Conservation (phyloP, 257 asterid species). For the Ballota nigra region DNA sequence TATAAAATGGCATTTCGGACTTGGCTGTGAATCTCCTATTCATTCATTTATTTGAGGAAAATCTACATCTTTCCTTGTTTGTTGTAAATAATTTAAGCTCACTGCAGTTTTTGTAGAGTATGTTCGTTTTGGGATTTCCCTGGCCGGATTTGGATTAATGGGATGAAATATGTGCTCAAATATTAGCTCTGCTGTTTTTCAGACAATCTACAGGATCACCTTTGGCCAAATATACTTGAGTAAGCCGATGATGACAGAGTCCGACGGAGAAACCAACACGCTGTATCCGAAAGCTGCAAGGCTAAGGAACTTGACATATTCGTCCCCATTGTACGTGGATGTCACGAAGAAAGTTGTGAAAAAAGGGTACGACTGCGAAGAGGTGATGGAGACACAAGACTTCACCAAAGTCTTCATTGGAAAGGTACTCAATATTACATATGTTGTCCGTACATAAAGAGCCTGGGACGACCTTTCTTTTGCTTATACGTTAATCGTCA, state of each 20-base stretch:
- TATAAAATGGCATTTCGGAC: too few relatives aligned
- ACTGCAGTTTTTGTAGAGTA: too few relatives aligned
- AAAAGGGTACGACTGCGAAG: conserved; percentile 86
- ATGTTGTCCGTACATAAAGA: background rate
- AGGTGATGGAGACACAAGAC: conserved; percentile 80
- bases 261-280: conserved; percentile 90
- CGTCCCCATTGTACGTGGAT: conserved; percentile 83
- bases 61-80: too few relatives aligned
- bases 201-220: conserved; percentile 68
- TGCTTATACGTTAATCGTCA: background rate
- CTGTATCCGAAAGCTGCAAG: conserved; percentile 92
- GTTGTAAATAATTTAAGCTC: too few relatives aligned
- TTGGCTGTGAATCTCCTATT: too few relatives aligned
- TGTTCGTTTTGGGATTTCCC: too few relatives aligned
- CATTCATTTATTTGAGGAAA: too few relatives aligned
- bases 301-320: conserved; percentile 81
- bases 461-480: background rate
- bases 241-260: conserved; percentile 95
- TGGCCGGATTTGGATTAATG: too few relatives aligned
- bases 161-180: background rate
- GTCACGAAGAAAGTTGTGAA: conserved; percentile 63
- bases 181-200: background rate
- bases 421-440: conserved; percentile 39
- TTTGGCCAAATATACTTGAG: conserved; percentile 88
- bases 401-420: conserved; percentile 85